Evolutionary conservation across 2,329 filamentous ascomycete species (phyloP), one percentile per base, ranked within the genome.

Genomic region (Venturia effusa): DNA sequence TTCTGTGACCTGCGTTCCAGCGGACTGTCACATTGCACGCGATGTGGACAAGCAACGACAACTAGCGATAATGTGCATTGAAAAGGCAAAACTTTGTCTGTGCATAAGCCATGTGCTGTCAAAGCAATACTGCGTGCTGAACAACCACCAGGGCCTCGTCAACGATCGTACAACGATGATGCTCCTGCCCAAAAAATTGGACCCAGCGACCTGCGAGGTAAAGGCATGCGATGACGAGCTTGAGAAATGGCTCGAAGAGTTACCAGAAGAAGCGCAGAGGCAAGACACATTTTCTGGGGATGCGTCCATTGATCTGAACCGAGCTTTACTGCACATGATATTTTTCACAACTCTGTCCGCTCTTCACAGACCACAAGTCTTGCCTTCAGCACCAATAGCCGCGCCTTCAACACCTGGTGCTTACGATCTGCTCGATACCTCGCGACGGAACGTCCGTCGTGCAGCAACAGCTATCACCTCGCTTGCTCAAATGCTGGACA

Each of bases 321-420:
- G 90, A 59, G 90, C 89, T n/a, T 80, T 97, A 24, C 79, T 97
- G 41, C 91, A 96, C 74, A 95, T 97, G 88, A 86, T 96, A 1
- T 96, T 95, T 75, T 89, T 92, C 74, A 95, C 93, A 1, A 95
- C 92, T 0, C 83, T 95, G 22, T 96, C 91, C 62, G 93, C 93
- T 3, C 81, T 97, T 22, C 92, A 97, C 74, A 87, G 93, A 37
- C 93, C 93, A 1, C 92, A 96, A 68, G 93, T 97, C 65, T 82
- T 96, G 48, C 91, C 92, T 0, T 88, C 88, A 0, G 51, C 85
- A 15, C 85, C 88, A 13, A 75, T 75, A 48, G 78, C 80, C 8
- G 77, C 75, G 3, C 77, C 79, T 72, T 66, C 79, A 80, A 68
- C 76, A 7, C 79, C 81, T 27, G 79, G 79, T 19, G 84, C 84